phyloP scores from a whole-genome alignment of 164 flowering plant genomes.

The Vitis cinerea region DNA sequence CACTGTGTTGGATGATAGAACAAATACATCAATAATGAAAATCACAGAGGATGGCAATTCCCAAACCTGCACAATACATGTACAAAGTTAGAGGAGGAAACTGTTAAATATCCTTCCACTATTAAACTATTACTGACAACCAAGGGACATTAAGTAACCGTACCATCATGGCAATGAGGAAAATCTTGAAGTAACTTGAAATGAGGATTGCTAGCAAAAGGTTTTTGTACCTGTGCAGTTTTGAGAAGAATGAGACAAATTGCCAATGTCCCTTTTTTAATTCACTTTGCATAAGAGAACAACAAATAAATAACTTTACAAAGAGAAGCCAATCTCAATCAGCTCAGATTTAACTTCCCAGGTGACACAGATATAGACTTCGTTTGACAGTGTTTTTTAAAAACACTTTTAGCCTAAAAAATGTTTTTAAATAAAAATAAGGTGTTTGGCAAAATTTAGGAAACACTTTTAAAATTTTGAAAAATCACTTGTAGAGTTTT shows the following conservation, averaged over 20 bases:
- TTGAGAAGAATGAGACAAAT: background rate
- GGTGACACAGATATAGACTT: no score
- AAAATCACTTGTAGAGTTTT: no score
- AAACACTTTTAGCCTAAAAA: no score
- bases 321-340: no score
- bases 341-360: no score
- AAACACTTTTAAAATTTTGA: no score
- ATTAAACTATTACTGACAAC: no score
- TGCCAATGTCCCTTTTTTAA: background rate
- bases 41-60: constrained; percentile 73
- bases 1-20: constrained; percentile 71
- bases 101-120: background rate
- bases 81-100: background rate
- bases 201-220: constrained; percentile 54
- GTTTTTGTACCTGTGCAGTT: constrained; percentile 50
- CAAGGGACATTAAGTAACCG: background rate
- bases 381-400: no score
- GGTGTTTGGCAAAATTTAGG: no score
- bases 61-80: constrained; percentile 62
- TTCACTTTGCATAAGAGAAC: no score
- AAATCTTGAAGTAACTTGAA: constrained; percentile 82
- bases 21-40: constrained; percentile 64
- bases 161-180: constrained; percentile 76
- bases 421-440: no score
- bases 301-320: no score